Base-by-base conservation (phyloP, 2,329 filamentous ascomycete genomes). In the Botryotinia convoluta region DNA sequence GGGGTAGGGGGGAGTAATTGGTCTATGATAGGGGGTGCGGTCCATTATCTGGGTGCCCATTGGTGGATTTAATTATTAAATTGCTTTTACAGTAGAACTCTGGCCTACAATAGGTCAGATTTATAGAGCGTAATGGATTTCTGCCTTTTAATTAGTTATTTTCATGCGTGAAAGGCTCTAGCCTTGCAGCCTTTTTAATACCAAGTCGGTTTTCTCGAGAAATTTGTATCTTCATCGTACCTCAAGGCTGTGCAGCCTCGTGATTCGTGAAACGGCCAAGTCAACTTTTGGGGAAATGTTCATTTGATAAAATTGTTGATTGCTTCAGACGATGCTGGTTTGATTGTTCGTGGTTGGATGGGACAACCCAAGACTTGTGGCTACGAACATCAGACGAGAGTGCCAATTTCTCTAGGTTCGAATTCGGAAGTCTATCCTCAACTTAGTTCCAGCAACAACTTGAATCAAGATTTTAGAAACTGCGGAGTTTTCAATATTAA, bases 341-440 rank as follows among this genome's bases (percentile, higher is more conserved):
- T 39, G 8, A 0, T 54, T 54, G 32, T 29, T 54, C 8, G 7
- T 5, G 20, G 0, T 67, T 9, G 10, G 8, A 2, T 20, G 0
- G 6, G 18, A 54, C 0, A 39, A 65, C n/a, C 12, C 10, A 8
- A 0, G 1, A 0, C 14, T 54, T 0, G 1, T 6, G 1, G 6
- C 14, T 22, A 22, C 8, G 8, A 5, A 37, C 1, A 29, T 67
- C 5, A 18, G 22, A 67, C 7, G 22, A n/a, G 4, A 29, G 26
- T 29, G 10, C 12, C 5, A 39, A 37, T 54, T 12, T 54, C 4
- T 67, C 6, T 14, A 1, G 1, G 18, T 7, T 9, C 0, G 14
- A 3, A 0, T 51, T 37, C 12, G 37, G 14, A 29, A 10, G 14
- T 12, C 22, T n/a, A 20, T n/a, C 14, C 6, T 37, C 63, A 18